phyloP scores from a whole-genome alignment of 306 rosid species.

The Ammopiptanthus mongolicus region DNA sequence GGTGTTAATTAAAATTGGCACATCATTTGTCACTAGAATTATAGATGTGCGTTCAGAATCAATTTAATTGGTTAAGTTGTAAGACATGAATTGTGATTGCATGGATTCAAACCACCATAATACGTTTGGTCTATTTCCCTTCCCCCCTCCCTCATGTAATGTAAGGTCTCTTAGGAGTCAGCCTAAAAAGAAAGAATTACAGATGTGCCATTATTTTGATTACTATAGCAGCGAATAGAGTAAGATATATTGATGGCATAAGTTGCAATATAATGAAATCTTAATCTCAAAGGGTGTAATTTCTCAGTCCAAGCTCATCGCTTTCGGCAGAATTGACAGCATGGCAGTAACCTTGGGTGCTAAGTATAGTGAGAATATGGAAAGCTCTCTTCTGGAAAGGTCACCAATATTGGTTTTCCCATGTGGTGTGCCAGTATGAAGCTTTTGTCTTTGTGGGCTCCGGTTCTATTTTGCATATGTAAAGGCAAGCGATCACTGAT shows the following conservation, averaged over 20 bases:
- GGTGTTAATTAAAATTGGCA: background rate
- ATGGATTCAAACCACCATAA: no score
- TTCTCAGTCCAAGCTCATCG: slow-evolving; percentile 3
- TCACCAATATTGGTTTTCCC: slow-evolving; percentile 24
- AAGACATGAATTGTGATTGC: no score
- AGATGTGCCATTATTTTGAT: slow-evolving; percentile 12
- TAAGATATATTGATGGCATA: background rate
- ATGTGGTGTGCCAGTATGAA: slow-evolving; percentile 29
- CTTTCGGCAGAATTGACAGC: slow-evolving; percentile 51
- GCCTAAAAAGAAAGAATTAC: slow-evolving; percentile 29
- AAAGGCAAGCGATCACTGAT: background rate
- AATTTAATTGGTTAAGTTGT: no score
- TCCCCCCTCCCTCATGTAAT: no score
- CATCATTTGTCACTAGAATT: slow-evolving; percentile 18
- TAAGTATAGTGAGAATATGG: slow-evolving; percentile 41
- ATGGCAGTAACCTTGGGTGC: slow-evolving; percentile 44
- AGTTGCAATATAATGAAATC: slow-evolving; percentile 11
- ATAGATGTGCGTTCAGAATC: slow-evolving; percentile 12
- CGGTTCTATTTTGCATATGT: background rate
- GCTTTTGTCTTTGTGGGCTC: slow-evolving; percentile 23
- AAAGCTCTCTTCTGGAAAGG: slow-evolving; percentile 28
- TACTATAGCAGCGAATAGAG: background rate
- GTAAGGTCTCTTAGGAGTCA: no score
- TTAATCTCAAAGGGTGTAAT: background rate
- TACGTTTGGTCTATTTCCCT: no score